Evolutionary conservation across 768 basidiomycete genomes (phyloP), one percentile per base, ranked within the genome.

Genomic region (Trametes gibbosa): DNA sequence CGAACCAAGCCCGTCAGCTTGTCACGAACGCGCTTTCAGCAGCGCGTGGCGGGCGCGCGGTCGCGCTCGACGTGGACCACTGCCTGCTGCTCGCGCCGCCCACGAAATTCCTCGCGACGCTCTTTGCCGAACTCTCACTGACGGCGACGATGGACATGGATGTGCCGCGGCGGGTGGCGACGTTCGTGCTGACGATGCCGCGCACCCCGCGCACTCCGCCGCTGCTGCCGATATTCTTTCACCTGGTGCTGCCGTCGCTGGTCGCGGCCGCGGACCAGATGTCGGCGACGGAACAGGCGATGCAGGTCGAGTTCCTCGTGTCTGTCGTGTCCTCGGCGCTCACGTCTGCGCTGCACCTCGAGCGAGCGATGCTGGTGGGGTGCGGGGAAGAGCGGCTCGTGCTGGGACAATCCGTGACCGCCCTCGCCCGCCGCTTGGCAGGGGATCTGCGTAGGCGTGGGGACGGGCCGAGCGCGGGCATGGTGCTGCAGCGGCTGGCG

Each of bases 151-250:
- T 73, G 61, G 84, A 85, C 58, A 75, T 81, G 42, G 89, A 90
- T 58, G 78, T 77, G 17, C 83, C 83, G 68, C 78, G 84, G 53
- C 80, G 88, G 41, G 73, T 92, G 25, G 82, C 84, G 47, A 87
- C 86, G 0, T 89, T 85, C 69, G 79, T 85, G 39, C 77, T 92
- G 39, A 81, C 84, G 27, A 82, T 77, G 61, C 89, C 89, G 41
- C 83, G 82, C 23, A 73, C 76, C 19, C 69, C 80, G 9, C 72
- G 71, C 10, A 71, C 73, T 0, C 84, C 86, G 1, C 89, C 89
- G 1, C 77, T 92, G 6, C 75, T 93, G 21, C 89, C 89, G 0
- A 79, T 89, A 27, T 92, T 92, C 70, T 67, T 90, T 61, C 83
- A 89, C 68, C 75, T 82, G 56, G 72, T 87, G n/a, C 69, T 89